Conservation (phyloP, 352 stramenopile genomes). For the Pythium volutum region DNA sequence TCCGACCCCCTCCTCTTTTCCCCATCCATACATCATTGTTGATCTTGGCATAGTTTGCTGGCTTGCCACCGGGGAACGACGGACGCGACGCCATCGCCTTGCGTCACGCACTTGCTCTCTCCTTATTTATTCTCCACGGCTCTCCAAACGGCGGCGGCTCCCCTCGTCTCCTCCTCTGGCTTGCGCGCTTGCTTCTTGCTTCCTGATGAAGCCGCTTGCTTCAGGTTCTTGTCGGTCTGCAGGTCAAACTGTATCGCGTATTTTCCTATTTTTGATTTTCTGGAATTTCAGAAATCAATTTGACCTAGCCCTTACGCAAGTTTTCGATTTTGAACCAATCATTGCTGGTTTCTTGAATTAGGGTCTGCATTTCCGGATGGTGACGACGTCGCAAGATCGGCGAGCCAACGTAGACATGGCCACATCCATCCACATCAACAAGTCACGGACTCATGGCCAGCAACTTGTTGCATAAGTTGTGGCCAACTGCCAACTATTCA, state of each 20-base stretch:
- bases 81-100: constrained; percentile 42
- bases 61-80: constrained; percentile 59
- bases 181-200: neutral
- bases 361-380: neutral
- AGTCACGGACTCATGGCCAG: neutral
- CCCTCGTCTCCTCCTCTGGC: neutral
- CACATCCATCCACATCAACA: neutral
- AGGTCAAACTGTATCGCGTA: constrained; percentile 18
- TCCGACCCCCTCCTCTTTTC: no score
- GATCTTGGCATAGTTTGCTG: constrained; percentile 69
- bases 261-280: constrained; percentile 3
- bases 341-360: neutral
- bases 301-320: constrained; percentile 6
- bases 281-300: neutral
- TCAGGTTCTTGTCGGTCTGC: constrained; percentile 25
- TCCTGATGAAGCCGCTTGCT: neutral
- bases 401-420: neutral
- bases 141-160: no score
- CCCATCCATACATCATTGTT: constrained; percentile 60
- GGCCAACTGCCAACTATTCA: neutral
- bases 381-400: constrained; percentile 9
- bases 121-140: no score
- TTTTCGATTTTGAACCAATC: neutral
- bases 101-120: neutral
- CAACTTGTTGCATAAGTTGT: neutral